Evolutionary conservation across 352 stramenopile genomes (phyloP), one percentile per base, ranked within the genome.

Genomic region (Phytopythium chamaehyphon): DNA sequence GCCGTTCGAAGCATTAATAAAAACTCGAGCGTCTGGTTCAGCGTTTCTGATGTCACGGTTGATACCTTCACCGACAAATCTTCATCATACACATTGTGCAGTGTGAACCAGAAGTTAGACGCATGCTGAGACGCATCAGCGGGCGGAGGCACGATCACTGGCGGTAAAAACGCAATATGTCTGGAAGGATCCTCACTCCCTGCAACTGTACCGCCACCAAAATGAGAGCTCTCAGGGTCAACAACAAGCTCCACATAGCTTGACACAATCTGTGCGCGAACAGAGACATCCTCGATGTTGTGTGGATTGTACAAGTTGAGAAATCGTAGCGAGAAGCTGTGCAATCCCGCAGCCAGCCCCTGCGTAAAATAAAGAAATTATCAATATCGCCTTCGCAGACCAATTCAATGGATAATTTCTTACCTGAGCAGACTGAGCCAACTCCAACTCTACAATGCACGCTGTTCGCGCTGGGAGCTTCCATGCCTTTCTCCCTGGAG

Each of bases 71-170:
- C 72, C 28, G 51, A 75, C 40, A 95, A 52, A 18, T 92, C 83
- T 72, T 93, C 82, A 43, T 95, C 86, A 58, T 89, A 94, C 24
- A 95, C 73, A 56, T 95, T 95, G 49, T 73, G 76, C 19, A 95
- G 39, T 16, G 78, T 87, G 56, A 93, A 90, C 86, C 86, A 90
- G 46, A 93, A 91, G 54, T 71, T 92, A 5, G 74, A 72, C 43
- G 72, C 76, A 18, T 84, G 61, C 2, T 59, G 71, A n/a, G 66
- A 59, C 21, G 61, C 51, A 42, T 93, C 82, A 18, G 69, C 56
- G 12, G 65, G 59, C 21, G 83, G 77, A 19, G 86, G 86, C 6
- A 94, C 69, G 7, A 74, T 85, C 3, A 94, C 59, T 39, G 83
- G 82, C 33, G 83, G 77, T 14, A 95, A 61, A 31, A 85, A 91